phyloP scores from a whole-genome alignment of 2,329 filamentous ascomycete genomes.

The Onygenales sp. region DNA sequence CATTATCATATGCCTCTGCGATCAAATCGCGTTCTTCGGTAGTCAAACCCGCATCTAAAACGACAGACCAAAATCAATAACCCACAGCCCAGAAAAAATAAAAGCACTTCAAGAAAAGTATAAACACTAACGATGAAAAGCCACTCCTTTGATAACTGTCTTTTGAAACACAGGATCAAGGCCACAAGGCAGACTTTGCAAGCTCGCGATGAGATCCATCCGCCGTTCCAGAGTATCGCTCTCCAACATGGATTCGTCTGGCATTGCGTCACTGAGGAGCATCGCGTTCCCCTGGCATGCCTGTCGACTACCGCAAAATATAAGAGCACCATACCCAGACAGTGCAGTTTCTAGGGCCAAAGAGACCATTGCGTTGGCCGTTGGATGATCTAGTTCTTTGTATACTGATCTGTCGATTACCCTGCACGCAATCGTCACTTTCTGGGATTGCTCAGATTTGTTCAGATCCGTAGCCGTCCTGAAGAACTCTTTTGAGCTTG shows the following conservation, averaged over 20 bases:
- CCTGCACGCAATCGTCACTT: conserved; percentile 25
- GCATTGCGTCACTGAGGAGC: conserved; percentile 59
- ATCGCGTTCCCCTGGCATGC: conserved; percentile 60
- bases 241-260: conserved; percentile 39
- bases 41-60: conserved; percentile 45
- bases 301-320: conserved; percentile 63
- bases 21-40: conserved; percentile 66
- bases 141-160: conserved; percentile 58
- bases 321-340: conserved; percentile 60
- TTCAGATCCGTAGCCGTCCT: conserved; percentile 47
- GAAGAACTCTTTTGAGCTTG: conserved; percentile 48
- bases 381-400: conserved; percentile 54
- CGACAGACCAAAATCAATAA: conserved; percentile 19
- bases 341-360: conserved; percentile 59
- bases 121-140: conserved; percentile 58
- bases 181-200: conserved; percentile 56
- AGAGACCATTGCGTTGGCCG: conserved; percentile 61
- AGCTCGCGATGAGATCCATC: conserved; percentile 54
- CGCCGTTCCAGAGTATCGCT: conserved; percentile 46
- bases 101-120: background rate
- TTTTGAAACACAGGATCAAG: conserved; percentile 57
- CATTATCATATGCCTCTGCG: conserved; percentile 59
- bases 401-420: conserved; percentile 47
- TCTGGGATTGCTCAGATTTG: conserved; percentile 21
- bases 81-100: background rate